Evolutionary conservation across 2,329 filamentous ascomycete genomes (phyloP).

Genomic region (Annulohypoxylon truncatum): DNA sequence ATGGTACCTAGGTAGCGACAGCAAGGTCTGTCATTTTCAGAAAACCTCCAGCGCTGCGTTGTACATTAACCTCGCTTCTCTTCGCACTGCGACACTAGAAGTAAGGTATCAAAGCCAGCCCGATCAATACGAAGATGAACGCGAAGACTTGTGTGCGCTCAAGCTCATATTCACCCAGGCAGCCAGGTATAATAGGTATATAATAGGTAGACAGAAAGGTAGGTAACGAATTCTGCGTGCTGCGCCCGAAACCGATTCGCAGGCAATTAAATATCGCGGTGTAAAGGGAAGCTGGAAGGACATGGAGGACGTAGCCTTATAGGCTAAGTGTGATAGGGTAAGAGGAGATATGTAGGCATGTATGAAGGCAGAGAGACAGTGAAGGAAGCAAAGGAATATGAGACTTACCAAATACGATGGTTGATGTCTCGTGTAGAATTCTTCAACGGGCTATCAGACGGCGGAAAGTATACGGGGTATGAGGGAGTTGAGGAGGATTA

Average conservation of each 20-base stretch:
- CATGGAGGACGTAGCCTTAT: neutral
- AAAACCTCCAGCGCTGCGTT: constrained; percentile 12
- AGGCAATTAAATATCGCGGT: neutral
- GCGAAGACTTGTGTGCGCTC: neutral
- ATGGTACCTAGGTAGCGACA: constrained; percentile 13
- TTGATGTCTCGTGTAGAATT: constrained; percentile 34
- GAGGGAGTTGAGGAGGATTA: constrained; percentile 21
- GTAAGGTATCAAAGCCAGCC: constrained; percentile 29
- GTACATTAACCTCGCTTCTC: constrained; percentile 17
- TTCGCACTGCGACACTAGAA: constrained; percentile 19
- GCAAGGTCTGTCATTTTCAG: constrained; percentile 17
- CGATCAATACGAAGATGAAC: neutral
- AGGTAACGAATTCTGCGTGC: constrained; percentile 4
- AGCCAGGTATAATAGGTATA: neutral
- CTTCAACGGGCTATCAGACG: constrained; percentile 19
- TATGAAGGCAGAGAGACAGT: neutral
- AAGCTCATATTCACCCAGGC: neutral
- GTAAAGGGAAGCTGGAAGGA: constrained; percentile 4
- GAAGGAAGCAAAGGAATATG: constrained; percentile 14
- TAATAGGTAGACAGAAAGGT: neutral
- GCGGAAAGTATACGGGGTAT: constrained; percentile 15
- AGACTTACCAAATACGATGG: constrained; percentile 25
- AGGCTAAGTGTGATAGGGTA: neutral
- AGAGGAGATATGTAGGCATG: neutral
- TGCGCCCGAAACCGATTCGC: constrained; percentile 11